Evolutionary conservation across 306 rosid genomes (phyloP).

Genomic region (Cucurbita argyrosperma): DNA sequence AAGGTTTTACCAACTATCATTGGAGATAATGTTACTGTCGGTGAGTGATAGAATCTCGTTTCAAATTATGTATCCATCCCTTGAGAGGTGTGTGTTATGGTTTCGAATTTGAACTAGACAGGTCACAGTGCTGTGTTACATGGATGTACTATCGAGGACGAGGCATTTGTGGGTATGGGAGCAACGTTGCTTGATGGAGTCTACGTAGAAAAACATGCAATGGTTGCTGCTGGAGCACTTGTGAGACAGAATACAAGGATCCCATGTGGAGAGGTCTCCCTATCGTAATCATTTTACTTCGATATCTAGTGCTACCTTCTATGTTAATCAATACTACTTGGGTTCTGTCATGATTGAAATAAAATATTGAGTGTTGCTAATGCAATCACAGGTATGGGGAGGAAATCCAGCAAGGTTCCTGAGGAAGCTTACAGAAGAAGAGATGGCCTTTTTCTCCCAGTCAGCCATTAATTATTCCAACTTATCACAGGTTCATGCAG

Average conservation of each 20-base stretch:
- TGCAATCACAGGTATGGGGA: slow-evolving; percentile 71
- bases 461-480: slow-evolving; percentile 71
- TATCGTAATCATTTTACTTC: neutral
- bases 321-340: neutral
- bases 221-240: slow-evolving; percentile 97
- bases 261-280: slow-evolving; percentile 86
- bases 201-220: slow-evolving; percentile 72
- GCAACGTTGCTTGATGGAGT: slow-evolving; percentile 92
- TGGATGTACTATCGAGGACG: slow-evolving; percentile 91
- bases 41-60: slow-evolving; percentile 36
- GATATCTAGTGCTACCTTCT: neutral
- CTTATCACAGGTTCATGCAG: slow-evolving; percentile 89
- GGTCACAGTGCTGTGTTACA: slow-evolving; percentile 89
- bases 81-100: slow-evolving; percentile 1
- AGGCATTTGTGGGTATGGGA: slow-evolving; percentile 95
- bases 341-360: neutral
- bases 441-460: slow-evolving; percentile 76
- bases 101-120: slow-evolving; percentile 16
- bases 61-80: neutral
- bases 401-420: slow-evolving; percentile 92
- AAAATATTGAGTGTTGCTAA: neutral
- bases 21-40: slow-evolving; percentile 89
- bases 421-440: slow-evolving; percentile 88
- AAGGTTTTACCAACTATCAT: slow-evolving; percentile 78
- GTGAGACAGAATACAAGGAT: slow-evolving; percentile 83